A percentile compares a stretch with the other conserved stretches of the same genome.
These are phyloP conservation scores for Salicornia ramosissima DNA, from an alignment of 148 eudicot species.

Conservation along the genomic window DNA sequence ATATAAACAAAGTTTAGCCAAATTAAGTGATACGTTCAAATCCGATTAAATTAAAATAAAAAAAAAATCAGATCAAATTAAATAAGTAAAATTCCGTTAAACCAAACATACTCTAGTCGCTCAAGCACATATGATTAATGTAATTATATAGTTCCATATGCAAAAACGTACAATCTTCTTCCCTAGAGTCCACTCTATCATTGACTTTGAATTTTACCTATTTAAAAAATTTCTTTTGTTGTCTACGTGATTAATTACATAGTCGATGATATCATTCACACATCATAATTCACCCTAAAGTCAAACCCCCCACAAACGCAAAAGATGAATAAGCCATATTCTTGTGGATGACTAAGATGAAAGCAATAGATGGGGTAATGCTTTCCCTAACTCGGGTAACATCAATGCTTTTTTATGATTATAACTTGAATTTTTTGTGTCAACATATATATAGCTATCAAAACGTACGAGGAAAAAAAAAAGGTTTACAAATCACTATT, in stretches of 20 bases:
- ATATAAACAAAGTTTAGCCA: too few relatives aligned
- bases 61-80: too few relatives aligned
- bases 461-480: background rate
- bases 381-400: conserved; percentile 12
- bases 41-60: too few relatives aligned
- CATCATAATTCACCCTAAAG: conserved; percentile 10
- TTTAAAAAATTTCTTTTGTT: background rate
- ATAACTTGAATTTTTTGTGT: background rate
- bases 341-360: conserved; percentile 14
- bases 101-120: too few relatives aligned
- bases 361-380: conserved; percentile 14
- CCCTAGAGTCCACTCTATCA: background rate
- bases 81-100: too few relatives aligned
- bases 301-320: conserved; percentile 15
- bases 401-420: conserved; percentile 2
- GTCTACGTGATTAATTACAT: background rate
- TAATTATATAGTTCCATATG: background rate
- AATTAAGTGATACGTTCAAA: too few relatives aligned
- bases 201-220: conserved; percentile 18
- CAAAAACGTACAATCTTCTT: conserved; percentile 10
- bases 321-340: background rate
- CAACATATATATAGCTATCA: background rate
- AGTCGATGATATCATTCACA: conserved; percentile 9
- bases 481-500: background rate
- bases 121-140: conserved; percentile 6